Percentiles rank a stretch among this genome's conserved stretches.
phyloP scores from a whole-genome alignment of 345 rosid genomes.

The Triadica sebifera region DNA sequence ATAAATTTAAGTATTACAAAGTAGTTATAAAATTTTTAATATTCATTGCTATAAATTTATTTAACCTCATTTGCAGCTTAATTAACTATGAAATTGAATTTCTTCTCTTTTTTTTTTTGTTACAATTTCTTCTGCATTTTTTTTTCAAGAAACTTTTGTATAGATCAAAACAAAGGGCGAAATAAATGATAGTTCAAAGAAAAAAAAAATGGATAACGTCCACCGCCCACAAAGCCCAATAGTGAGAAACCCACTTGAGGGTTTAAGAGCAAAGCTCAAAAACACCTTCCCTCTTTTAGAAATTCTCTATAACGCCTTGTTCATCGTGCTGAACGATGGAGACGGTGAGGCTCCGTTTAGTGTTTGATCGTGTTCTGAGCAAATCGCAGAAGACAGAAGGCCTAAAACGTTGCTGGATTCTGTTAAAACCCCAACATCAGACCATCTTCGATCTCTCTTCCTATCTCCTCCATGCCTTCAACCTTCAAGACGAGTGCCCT shows the following conservation, averaged over 20 bases:
- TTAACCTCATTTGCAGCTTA: no score
- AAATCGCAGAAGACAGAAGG: conserved; percentile 58
- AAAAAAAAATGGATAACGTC: no score
- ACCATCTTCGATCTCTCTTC: conserved; percentile 70
- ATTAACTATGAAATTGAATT: no score
- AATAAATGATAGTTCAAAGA: no score
- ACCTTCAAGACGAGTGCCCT: conserved; percentile 65
- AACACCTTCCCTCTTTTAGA: not conserved
- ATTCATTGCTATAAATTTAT: no score
- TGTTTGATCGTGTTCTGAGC: conserved; percentile 52
- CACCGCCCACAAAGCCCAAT: not conserved
- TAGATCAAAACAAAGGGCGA: no score
- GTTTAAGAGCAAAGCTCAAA: not conserved
- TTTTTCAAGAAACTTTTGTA: no score
- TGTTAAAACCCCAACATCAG: conserved; percentile 61
- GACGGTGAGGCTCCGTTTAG: conserved; percentile 62
- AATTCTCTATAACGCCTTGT: not conserved
- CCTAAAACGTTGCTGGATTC: conserved; percentile 69
- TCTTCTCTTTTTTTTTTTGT: no score
- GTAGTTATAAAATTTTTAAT: no score
- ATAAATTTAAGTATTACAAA: no score
- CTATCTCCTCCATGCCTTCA: conserved; percentile 50
- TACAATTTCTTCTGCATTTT: no score
- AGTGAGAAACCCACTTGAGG: not conserved
- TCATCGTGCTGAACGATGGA: conserved; percentile 32